Evolutionary conservation across 1,139 yeast genomes (phyloP), one percentile per base, ranked within the genome.

Genomic region (Yarrowia galli): DNA sequence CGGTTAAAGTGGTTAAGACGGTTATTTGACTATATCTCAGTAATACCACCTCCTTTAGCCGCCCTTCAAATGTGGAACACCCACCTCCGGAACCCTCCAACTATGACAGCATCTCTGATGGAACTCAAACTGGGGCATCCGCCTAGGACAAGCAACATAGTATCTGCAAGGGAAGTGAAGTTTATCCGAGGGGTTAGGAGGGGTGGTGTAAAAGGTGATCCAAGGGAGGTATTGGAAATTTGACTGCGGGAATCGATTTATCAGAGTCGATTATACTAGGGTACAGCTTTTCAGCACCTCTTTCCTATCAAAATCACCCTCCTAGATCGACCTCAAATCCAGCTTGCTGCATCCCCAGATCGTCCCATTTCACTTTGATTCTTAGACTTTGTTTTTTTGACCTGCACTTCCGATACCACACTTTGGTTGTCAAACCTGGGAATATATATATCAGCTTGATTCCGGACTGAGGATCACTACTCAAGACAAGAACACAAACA

Each of bases 91-190:
- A 38, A 38, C 42, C n/a, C n/a, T n/a, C n/a, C n/a, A n/a, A n/a
- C n/a, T n/a, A 35, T 36, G 16, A 22, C n/a, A 7, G 25, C 49
- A 46, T 22, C 20, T n/a, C 5, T 12, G 32, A 28, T 5, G 4
- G 18, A 51, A 51, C 58, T 10, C 58, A 35, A 49, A 49, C 20
- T 51, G 43, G 58, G 58, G 58, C 58, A 51, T 51, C 58, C 58
- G 58, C 58, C 58, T 51, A 51, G 53, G 3, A 46, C 28, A 46
- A 46, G 25, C 18, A 18, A 16, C 42, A 43, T 42, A 35, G 20
- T 15, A 28, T 20, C 22, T 51, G 58, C 58, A 51, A 51, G 58
- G 58, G 58, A 51, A 42, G 32, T 2, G 8, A 51, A 51, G 42
- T 51, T 51, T 51, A 51, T 51, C 43, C 28, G 43, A 3, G 9